phyloP scores from a whole-genome alignment of 495 filamentous ascomycete species.

The Parathielavia hyrcaniae region DNA sequence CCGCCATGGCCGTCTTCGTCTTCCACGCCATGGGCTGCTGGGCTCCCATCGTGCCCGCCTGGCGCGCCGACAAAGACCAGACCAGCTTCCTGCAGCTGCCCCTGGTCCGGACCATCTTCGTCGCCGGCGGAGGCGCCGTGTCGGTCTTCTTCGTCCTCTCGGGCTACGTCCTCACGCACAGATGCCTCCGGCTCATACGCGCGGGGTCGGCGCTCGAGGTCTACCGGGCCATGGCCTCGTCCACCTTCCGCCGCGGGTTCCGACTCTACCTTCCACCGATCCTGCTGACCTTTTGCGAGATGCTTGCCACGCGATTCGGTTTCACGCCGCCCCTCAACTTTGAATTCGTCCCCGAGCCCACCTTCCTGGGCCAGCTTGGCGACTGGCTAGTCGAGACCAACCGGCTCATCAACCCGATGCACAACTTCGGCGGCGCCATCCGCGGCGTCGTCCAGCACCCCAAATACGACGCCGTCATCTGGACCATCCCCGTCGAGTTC shows the following conservation, averaged over 20 bases:
- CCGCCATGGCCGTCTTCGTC: conserved; percentile 15
- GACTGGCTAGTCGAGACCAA: no score
- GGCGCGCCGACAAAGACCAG: conserved; percentile 6
- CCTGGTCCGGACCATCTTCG: conserved; percentile 39
- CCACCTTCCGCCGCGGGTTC: conserved; percentile 16
- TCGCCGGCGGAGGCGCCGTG: conserved; percentile 55
- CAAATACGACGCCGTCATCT: conserved; percentile 15
- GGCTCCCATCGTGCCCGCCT: conserved; percentile 6
- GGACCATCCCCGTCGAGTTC: conserved; percentile 55
- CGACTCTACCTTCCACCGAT: conserved; percentile 19
- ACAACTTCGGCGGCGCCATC: conserved; percentile 31
- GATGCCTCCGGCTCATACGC: conserved; percentile 38
- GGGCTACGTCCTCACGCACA: conserved; percentile 54
- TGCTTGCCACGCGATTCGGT: neutral
- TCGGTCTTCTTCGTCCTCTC: conserved; percentile 61
- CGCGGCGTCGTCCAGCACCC: conserved; percentile 6
- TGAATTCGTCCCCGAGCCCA: conserved; percentile 3
- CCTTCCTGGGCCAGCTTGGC: conserved; percentile 7
- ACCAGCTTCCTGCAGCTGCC: neutral
- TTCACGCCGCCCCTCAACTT: conserved; percentile 6
- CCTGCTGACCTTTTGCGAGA: conserved; percentile 5
- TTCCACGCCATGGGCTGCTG: conserved; percentile 17
- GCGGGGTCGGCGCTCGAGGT: neutral
- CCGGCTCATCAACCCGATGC: no score
- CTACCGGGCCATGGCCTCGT: conserved; percentile 10